Conservation (phyloP, 2,329 filamentous ascomycete genomes). For the Hymenoscyphus scutula region DNA sequence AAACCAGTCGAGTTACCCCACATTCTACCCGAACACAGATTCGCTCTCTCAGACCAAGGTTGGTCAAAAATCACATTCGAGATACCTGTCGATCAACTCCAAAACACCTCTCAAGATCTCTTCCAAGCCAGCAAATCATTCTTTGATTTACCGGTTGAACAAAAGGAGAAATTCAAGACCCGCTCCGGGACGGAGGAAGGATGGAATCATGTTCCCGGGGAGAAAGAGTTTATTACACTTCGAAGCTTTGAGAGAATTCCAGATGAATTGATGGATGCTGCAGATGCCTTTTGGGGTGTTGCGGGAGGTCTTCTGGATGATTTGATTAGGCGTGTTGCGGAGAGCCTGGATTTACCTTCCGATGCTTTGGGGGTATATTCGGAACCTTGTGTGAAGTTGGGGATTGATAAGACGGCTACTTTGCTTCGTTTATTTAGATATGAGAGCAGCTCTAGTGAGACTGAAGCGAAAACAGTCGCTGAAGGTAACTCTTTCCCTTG, state of each 20-base stretch:
- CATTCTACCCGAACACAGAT: constrained; percentile 22
- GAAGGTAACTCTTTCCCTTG: constrained; percentile 25
- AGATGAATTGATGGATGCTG: constrained; percentile 20
- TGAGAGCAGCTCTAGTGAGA: constrained; percentile 21
- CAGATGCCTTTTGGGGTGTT: constrained; percentile 22
- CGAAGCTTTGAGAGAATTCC: constrained; percentile 24
- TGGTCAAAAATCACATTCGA: constrained; percentile 28
- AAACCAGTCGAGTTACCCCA: constrained; percentile 21
- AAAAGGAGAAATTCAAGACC: constrained; percentile 27
- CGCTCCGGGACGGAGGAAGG: constrained; percentile 27
- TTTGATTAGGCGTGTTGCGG: constrained; percentile 22
- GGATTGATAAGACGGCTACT: constrained; percentile 23
- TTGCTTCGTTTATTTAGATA: constrained; percentile 32
- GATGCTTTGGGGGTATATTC: constrained; percentile 26
- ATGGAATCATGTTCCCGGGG: constrained; percentile 29
- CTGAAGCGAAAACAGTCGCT: constrained; percentile 24
- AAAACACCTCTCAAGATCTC: constrained; percentile 22
- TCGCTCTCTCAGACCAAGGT: constrained; percentile 25
- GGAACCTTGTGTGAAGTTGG: constrained; percentile 23
- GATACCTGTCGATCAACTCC: constrained; percentile 17
- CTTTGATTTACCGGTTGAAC: constrained; percentile 24
- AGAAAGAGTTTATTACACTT: constrained; percentile 33
- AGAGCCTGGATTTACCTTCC: constrained; percentile 27
- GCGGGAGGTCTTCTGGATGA: constrained; percentile 25
- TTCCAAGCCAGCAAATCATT: constrained; percentile 26